These are phyloP conservation scores for Phytopythium boreale DNA, from an alignment of 352 stramenopile genomes.

Conservation along the genomic window DNA sequence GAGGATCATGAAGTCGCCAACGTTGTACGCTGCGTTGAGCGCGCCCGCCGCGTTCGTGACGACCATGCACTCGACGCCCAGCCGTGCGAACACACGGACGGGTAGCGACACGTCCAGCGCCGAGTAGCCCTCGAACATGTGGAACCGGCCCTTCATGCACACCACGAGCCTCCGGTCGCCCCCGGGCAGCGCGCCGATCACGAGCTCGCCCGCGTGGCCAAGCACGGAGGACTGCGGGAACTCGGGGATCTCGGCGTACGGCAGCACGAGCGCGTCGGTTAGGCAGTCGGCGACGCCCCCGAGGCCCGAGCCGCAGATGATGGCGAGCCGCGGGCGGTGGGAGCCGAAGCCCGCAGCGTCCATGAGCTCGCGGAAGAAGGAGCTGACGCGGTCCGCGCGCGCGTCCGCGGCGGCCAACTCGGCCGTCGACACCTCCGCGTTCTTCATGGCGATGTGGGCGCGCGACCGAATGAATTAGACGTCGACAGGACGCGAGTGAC, in stretches of 20 bases:
- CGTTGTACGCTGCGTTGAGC: constrained; percentile 92
- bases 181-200: constrained; percentile 84
- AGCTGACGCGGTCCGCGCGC: constrained; percentile 72
- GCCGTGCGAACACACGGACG: constrained; percentile 93
- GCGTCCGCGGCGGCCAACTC: constrained; percentile 34
- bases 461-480: too few relatives aligned
- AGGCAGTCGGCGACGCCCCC: constrained; percentile 91
- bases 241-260: constrained; percentile 93
- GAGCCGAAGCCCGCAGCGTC: constrained; percentile 12
- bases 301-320: constrained; percentile 96
- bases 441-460: not conserved
- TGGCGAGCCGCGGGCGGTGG: constrained; percentile 54
- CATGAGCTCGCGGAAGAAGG: constrained; percentile 59
- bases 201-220: constrained; percentile 92
- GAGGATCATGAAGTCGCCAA: constrained; percentile 96
- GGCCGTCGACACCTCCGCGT: not conserved
- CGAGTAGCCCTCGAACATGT: constrained; percentile 96
- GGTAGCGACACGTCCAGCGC: constrained; percentile 92
- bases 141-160: constrained; percentile 94
- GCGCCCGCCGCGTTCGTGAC: constrained; percentile 97
- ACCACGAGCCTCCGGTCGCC: constrained; percentile 72
- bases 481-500: too few relatives aligned
- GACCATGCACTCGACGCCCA: constrained; percentile 94
- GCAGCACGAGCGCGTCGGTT: constrained; percentile 81
- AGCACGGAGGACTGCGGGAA: constrained; percentile 92